phyloP scores from a whole-genome alignment of 2,329 filamentous ascomycete genomes.

The Verticillium klebahnii region DNA sequence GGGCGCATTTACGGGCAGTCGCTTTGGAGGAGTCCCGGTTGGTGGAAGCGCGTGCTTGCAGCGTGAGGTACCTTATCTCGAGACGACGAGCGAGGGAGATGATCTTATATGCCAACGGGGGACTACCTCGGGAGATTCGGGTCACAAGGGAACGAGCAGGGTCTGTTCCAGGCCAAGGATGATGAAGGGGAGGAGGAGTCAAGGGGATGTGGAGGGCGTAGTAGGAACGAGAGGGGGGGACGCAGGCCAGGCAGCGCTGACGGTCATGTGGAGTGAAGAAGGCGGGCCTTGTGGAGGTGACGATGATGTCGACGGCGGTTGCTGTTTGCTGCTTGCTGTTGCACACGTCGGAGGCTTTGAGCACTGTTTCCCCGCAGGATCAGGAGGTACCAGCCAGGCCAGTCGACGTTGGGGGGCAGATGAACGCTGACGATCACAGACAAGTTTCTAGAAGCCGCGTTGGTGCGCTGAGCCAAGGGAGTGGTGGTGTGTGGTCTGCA shows the following conservation, averaged over 20 bases:
- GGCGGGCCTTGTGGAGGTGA: background rate
- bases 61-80: too few species aligned
- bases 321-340: background rate
- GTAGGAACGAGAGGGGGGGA: background rate
- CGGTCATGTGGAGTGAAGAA: background rate
- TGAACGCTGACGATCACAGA: background rate
- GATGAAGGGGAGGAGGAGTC: background rate
- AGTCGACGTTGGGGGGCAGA: background rate
- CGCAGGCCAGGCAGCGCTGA: background rate
- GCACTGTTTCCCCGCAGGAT: background rate
- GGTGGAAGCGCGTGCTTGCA: background rate
- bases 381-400: background rate
- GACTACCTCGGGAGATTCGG: background rate
- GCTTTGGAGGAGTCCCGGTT: background rate
- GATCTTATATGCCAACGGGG: background rate
- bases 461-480: background rate
- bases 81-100: background rate
- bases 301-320: background rate
- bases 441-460: background rate
- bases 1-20: background rate
- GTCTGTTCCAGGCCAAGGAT: background rate
- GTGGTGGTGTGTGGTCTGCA: background rate
- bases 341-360: background rate
- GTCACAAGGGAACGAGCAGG: background rate
- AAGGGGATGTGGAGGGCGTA: background rate